Evolutionary conservation across 306 rosid species (phyloP), one percentile per base, ranked within the genome.

Genomic region (Medicago truncatula): DNA sequence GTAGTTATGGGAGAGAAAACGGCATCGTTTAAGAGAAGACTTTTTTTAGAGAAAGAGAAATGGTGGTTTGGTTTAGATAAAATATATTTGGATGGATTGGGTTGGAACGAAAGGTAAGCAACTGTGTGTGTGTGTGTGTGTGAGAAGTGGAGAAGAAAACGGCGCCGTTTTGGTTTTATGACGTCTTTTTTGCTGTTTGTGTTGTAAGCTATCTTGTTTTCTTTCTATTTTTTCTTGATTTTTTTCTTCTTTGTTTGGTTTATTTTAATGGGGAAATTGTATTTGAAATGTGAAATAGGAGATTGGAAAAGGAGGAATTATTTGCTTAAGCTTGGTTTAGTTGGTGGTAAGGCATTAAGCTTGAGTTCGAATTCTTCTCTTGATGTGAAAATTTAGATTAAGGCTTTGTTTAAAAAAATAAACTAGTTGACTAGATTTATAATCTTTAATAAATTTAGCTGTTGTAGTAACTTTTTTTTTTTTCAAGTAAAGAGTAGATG

Each of bases 141-240:
- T 58, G 71, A 25, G 49, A 70, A 76, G 38, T 13, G 23, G 65
- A 71, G 20, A 0, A 0, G 7, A 74, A 74, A 74, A 84, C 88
- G 88, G 40, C 76, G 76, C 62, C 90, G 90, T 86, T 76, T 81
- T 79, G 4, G 4, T 14, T 18, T 44, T 66, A 60, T 82, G 88
- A 85, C 86, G 86, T 78, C 62, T 34, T 5, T 63, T 64, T n/a
- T 50, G 68, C 61, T 73, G 25, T 49, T 76, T 63, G 63, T 49
- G 52, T 64, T 74, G 83, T 76, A 66, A 86, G 84, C 87, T 76
- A 82, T 61, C 67, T 80, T 84, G 84, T 80, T 71, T 57, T 28
- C 64, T 83, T 78, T 4, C 75, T 64, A 60, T 49, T 18, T 76
- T 76, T 58, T 14, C 12, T 40, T 23, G 3, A n/a, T 21, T 47